Evolutionary conservation across 495 filamentous ascomycete species (phyloP).

Genomic region (Xylaria sp.): DNA sequence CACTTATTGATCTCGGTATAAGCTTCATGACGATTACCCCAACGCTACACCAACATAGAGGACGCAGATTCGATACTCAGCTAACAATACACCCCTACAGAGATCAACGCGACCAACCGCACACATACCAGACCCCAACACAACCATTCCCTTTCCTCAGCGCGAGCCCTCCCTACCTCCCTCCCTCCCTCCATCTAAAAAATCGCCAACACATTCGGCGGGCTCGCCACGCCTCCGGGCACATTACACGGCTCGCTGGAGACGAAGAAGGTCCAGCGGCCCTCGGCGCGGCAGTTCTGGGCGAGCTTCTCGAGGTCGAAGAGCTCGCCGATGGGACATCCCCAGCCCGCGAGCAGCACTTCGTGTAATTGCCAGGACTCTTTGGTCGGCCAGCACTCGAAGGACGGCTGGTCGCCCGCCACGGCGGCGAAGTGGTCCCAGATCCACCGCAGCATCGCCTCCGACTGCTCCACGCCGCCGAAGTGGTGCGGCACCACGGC

Average conservation of each 20-base stretch:
- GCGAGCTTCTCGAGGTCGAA: constrained; percentile 56
- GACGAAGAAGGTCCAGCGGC: constrained; percentile 56
- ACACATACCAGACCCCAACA: neutral
- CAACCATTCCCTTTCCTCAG: too few species aligned
- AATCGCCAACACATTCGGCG: constrained; percentile 54
- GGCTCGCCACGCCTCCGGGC: constrained; percentile 56
- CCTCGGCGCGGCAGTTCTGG: constrained; percentile 38
- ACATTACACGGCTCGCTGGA: constrained; percentile 57
- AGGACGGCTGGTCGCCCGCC: constrained; percentile 59
- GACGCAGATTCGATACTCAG: too few species aligned
- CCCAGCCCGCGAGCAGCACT: constrained; percentile 56
- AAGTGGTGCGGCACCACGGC: constrained; percentile 47
- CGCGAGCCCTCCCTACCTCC: too few species aligned
- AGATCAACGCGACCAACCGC: neutral
- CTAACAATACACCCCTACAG: too few species aligned
- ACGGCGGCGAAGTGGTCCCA: constrained; percentile 59
- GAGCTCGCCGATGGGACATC: constrained; percentile 57
- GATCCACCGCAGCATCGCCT: constrained; percentile 49
- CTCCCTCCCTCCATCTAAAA: constrained; percentile 39
- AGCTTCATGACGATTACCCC: too few species aligned
- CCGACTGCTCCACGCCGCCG: constrained; percentile 58
- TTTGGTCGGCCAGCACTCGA: constrained; percentile 52
- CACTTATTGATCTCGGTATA: too few species aligned
- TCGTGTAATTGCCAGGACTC: constrained; percentile 47
- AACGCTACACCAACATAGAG: too few species aligned